Base-by-base conservation (phyloP, 2,329 filamentous ascomycete species). In the Ramularia endophylla region DNA sequence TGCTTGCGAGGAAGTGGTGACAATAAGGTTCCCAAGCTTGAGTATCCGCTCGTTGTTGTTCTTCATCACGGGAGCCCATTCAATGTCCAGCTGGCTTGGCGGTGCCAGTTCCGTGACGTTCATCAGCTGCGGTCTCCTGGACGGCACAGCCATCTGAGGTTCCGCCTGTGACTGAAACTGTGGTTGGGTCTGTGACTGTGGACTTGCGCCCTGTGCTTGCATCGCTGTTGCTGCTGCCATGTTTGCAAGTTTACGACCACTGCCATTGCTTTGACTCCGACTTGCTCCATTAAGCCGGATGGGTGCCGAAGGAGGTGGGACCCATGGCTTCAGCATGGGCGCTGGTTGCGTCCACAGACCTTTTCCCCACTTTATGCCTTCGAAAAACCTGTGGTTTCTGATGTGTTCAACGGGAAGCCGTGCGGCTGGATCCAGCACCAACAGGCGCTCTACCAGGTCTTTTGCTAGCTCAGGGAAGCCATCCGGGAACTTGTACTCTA, bases 61-160 rank as follows among this genome's bases (percentile, higher is more conserved):
- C 8, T 86, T 95, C 41, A 98, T 71, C 4, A 98, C 89, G 1
- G 92, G 92, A 1, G 90, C 95, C 92, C 92, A 98, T 65, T 98
- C 92, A 43, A 98, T 94, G 59, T 98, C 92, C 18, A 98, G 72
- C 63, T 97, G 92, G 37, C 86, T 95, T 1, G 92, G 92, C n/a
- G 92, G 90, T 12, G 92, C 88, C 8, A 98, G 74, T 63, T 98
- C 92, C 1, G 92, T 97, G 46, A 98, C 94, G 46, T 95, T 81
- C 47, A 88, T 75, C 2, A 85, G 76, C 22, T 88, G 84, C 8
- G 78, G 75, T 41, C 87, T 57, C 40, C 51, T 40, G 35, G 41
- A 36, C 38, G 12, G 50, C n/a, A 12, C 34, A 27, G 36, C 45
- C 42, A 29, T 40, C 20, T 25, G 36, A 11, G 25, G n/a, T n/a